Percentiles rank a stretch among this genome's conserved stretches.
Conservation (phyloP, 2,329 filamentous ascomycete genomes). For the Exserohilum turcica region DNA sequence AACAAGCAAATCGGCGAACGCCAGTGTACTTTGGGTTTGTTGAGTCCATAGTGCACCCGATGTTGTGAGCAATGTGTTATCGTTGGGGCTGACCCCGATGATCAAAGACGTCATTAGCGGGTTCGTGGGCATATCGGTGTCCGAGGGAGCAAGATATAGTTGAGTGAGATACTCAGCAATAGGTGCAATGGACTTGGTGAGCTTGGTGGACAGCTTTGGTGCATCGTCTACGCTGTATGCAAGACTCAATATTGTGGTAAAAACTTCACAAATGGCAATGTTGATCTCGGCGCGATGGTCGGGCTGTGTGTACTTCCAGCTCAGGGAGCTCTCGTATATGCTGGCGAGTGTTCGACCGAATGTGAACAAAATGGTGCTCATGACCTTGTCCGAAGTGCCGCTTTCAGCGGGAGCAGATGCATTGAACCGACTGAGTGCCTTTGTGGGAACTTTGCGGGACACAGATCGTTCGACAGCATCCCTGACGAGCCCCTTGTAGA, state of each 20-base stretch:
- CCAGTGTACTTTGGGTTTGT: slow-evolving; percentile 69
- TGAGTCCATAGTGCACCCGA: slow-evolving; percentile 53
- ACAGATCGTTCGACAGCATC: slow-evolving; percentile 74
- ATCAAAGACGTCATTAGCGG: slow-evolving; percentile 75
- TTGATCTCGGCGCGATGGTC: slow-evolving; percentile 73
- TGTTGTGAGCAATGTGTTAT: slow-evolving; percentile 54
- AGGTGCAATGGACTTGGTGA: slow-evolving; percentile 68
- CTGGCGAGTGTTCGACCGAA: slow-evolving; percentile 79
- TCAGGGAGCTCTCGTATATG: slow-evolving; percentile 81
- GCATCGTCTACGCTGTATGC: slow-evolving; percentile 76
- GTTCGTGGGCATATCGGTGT: slow-evolving; percentile 74
- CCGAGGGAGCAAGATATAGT: slow-evolving; percentile 73
- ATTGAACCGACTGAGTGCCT: slow-evolving; percentile 56
- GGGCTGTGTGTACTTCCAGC: slow-evolving; percentile 78
- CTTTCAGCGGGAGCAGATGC: slow-evolving; percentile 61
- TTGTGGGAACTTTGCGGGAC: slow-evolving; percentile 64
- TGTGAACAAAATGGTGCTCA: slow-evolving; percentile 71
- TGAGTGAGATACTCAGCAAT: slow-evolving; percentile 78
- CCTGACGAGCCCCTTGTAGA: slow-evolving; percentile 77
- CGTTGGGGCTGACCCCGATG: slow-evolving; percentile 50
- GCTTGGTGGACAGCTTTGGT: slow-evolving; percentile 53
- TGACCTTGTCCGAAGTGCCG: slow-evolving; percentile 76
- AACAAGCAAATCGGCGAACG: slow-evolving; percentile 72
- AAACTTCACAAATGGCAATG: slow-evolving; percentile 68
- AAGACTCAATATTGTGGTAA: slow-evolving; percentile 73